Evolutionary conservation across 495 filamentous ascomycete genomes (phyloP).

Genomic region (Bacidia rubella): DNA sequence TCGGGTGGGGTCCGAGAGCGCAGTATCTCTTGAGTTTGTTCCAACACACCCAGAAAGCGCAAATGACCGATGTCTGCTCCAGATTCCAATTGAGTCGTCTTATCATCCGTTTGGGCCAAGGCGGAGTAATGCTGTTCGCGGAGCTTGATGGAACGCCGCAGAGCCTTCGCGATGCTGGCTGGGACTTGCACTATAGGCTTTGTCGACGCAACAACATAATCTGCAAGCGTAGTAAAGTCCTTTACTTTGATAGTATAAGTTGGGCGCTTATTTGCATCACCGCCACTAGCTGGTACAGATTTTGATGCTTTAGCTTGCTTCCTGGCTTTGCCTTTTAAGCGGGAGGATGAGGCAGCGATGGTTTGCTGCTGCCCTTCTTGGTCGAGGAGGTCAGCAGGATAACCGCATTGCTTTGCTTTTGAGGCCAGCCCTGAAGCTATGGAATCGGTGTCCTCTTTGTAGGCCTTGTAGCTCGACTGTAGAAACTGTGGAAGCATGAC

Average conservation of each 20-base stretch:
- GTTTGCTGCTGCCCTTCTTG: background rate
- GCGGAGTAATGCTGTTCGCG: constrained; percentile 12
- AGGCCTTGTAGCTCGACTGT: constrained; percentile 30
- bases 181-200: constrained; percentile 21
- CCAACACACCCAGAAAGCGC: constrained; percentile 25
- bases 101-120: background rate
- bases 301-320: constrained; percentile 16
- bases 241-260: constrained; percentile 27
- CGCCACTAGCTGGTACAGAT: background rate
- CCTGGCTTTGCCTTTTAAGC: constrained; percentile 26
- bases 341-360: constrained; percentile 2
- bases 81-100: background rate
- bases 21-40: constrained; percentile 22
- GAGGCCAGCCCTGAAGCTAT: constrained; percentile 38
- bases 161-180: background rate
- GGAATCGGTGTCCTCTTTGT: constrained; percentile 35
- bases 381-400: constrained; percentile 12
- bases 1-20: constrained; percentile 15
- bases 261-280: background rate
- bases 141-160: constrained; percentile 10
- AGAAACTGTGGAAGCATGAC: constrained; percentile 27
- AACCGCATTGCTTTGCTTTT: constrained; percentile 29
- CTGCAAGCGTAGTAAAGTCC: constrained; percentile 27
- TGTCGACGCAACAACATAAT: constrained; percentile 22
- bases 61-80: constrained; percentile 20